Evolutionary conservation across 495 filamentous ascomycete genomes (phyloP), one percentile per base, ranked within the genome.

Genomic region (Cairneyella variabilis): DNA sequence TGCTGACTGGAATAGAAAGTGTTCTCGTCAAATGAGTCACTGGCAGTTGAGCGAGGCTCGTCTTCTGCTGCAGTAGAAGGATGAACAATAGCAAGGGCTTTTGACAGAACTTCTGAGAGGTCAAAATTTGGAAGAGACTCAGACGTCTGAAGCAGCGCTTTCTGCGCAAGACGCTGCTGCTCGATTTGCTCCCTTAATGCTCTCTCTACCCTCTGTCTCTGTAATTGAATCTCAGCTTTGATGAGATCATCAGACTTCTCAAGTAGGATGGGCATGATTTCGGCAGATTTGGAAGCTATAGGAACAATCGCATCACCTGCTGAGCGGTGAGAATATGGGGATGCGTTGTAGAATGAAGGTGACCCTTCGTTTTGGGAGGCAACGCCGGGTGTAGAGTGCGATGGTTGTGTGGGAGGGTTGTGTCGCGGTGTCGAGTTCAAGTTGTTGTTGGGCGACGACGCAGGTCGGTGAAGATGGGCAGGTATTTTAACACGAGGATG

Each of bases 1-100:
- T 72, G 68, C 71, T 83, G 84, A 74, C 90, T 95, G 41, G 90
- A 95, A 71, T 97, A 96, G 69, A 93, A 92, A n/a, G 89, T 91
- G 58, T 93, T 91, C 62, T 92, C 85, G 69, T 96, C 90, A 69
- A 90, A 87, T 10, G 89, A 91, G 63, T 91, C 89, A 75, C 77
- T 85, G 56, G 78, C 71, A 56, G 78, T 75, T 67, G 76, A 73
- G 57, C 67, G 65, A 50, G 67, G 73, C 70, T 82, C 80, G 76
- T 71, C 71, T 72, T 81, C 80, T 76, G 74, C 73, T 63, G 69
- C 61, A 38, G 71, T 70, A 59, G 71, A 76, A 69, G 79, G 70
- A 27, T 70, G 72, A 55, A 90, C 88, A 56, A 89, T 71, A 42
- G 82, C 77, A 59, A 88, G 71, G 21, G 90, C 91, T 64, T 82